These are phyloP conservation scores for Chaetomium cochliodes DNA, from an alignment of 495 filamentous ascomycete genomes.

Conservation along the genomic window DNA sequence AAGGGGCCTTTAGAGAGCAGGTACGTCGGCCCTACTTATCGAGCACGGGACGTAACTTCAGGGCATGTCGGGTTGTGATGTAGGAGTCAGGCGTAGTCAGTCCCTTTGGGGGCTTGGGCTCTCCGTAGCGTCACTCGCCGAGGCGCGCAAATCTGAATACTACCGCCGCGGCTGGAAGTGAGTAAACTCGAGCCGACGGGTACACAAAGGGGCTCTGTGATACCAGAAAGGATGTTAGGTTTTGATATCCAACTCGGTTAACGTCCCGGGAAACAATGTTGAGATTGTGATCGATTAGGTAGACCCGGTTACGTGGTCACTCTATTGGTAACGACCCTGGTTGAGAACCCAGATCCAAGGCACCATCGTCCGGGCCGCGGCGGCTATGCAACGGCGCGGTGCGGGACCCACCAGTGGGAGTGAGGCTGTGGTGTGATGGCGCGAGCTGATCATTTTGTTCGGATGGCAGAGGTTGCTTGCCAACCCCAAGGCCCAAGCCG, in stretches of 20 bases:
- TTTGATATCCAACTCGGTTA: not conserved
- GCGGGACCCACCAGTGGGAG: constrained; percentile 9
- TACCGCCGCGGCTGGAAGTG: too few species aligned
- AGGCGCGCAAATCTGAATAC: too few species aligned
- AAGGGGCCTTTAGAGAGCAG: not conserved
- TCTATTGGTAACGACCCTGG: not conserved
- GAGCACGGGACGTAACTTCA: not conserved
- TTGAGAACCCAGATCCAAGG: not conserved
- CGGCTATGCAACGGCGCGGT: constrained; percentile 10
- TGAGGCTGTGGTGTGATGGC: constrained; percentile 1
- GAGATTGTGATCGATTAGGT: not conserved
- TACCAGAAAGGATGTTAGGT: not conserved
- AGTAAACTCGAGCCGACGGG: not conserved
- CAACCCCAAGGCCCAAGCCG: not conserved
- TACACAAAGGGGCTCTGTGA: not conserved
- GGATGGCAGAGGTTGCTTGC: not conserved
- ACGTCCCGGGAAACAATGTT: too few species aligned
- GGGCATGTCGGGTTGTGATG: not conserved
- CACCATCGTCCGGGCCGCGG: not conserved
- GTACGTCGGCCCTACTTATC: not conserved
- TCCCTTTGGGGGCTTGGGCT: constrained; percentile 6
- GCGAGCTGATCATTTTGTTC: not conserved
- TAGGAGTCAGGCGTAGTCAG: not conserved
- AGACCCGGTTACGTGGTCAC: not conserved
- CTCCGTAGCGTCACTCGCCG: not conserved